Conservation (phyloP, 1,139 yeast species). For the Meyerozyma sp. region DNA sequence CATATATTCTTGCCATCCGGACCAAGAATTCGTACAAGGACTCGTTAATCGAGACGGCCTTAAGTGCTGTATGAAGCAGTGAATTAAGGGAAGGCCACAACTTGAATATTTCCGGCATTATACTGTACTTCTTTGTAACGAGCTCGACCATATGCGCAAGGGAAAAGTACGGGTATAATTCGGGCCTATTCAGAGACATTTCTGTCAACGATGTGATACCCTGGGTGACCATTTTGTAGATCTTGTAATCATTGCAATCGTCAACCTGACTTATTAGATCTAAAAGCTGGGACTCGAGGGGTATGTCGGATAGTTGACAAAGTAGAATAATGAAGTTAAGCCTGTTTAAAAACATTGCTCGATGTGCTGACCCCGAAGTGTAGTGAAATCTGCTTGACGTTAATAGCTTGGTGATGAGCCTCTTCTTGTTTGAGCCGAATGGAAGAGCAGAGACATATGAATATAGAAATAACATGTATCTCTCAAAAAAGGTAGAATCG, state of each 20-base stretch:
- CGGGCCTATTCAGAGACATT: background rate
- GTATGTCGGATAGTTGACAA: constrained; percentile 29
- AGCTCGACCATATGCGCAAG: background rate
- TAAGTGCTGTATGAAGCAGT: background rate
- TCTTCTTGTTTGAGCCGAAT: constrained; percentile 21
- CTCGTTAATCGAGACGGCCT: background rate
- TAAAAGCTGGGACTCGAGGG: constrained; percentile 24
- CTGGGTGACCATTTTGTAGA: constrained; percentile 20
- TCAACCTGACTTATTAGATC: constrained; percentile 21
- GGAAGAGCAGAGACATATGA: constrained; percentile 27
- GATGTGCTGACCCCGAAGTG: constrained; percentile 18
- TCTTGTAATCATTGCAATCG: constrained; percentile 19
- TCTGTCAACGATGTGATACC: constrained; percentile 12
- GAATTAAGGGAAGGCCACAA: background rate
- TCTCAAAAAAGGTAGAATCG: constrained; percentile 29
- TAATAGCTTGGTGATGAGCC: constrained; percentile 32
- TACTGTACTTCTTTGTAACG: background rate
- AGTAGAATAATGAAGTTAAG: constrained; percentile 32
- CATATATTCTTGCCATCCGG: background rate
- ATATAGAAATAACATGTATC: constrained; percentile 33
- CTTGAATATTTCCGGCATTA: background rate
- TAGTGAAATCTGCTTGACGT: constrained; percentile 34
- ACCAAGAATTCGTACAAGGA: background rate
- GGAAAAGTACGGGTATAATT: background rate
- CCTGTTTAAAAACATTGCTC: constrained; percentile 32